Percentiles rank a stretch among this genome's conserved stretches.
Conservation (phyloP, 148 eudicot species). For the Camellia granthamiana region DNA sequence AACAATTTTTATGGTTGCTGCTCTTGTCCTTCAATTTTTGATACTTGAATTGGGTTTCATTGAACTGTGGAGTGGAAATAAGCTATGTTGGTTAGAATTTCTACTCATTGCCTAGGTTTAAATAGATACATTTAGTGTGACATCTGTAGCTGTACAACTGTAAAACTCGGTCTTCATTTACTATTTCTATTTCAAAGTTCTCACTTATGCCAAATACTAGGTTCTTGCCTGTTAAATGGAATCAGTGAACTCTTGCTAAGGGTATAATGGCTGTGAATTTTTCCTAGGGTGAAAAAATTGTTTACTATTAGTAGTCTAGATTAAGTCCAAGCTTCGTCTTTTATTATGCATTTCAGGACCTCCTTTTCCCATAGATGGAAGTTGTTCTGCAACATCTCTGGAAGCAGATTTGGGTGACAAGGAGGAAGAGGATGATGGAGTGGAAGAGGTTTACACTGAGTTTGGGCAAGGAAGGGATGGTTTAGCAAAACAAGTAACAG, state of each 20-base stretch:
- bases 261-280: neutral
- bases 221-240: neutral
- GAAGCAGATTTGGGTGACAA: neutral
- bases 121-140: neutral
- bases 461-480: neutral
- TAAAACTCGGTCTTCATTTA: neutral
- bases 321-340: neutral
- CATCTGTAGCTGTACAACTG: neutral
- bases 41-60: neutral
- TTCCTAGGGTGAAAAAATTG: neutral
- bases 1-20: neutral
- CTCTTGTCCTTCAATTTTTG: neutral
- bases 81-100: neutral
- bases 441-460: neutral
- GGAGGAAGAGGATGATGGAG: neutral
- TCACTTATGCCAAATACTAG: neutral
- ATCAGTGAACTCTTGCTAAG: neutral
- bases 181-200: no score
- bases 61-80: neutral
- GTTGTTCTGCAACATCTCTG: slow-evolving; percentile 1
- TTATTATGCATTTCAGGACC: neutral
- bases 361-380: neutral
- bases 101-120: no score
- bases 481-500: neutral
- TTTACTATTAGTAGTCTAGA: neutral